A percentile compares a stretch with the other conserved stretches of the same genome.
phyloP scores from a whole-genome alignment of 2,329 filamentous ascomycete species.

The Phialophora verrucosa region DNA sequence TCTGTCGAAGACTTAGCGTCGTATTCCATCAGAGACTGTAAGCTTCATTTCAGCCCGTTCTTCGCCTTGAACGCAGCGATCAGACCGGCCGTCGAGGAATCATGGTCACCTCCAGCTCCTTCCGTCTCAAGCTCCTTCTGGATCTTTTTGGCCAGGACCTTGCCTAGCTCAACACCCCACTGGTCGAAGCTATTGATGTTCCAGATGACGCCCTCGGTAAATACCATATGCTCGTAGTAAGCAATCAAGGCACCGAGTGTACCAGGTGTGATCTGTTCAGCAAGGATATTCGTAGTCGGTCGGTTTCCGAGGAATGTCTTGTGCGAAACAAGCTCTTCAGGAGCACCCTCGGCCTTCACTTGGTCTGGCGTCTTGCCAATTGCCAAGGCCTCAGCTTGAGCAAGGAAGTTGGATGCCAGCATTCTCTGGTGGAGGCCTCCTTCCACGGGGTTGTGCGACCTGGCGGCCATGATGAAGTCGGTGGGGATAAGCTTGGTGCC shows the following conservation, averaged over 20 bases:
- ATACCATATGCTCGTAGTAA: constrained; percentile 99
- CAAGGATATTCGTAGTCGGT: constrained; percentile 92
- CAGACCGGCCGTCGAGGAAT: constrained; percentile 84
- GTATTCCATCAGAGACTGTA: not conserved
- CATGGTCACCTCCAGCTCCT: constrained; percentile 74
- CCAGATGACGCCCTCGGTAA: constrained; percentile 97
- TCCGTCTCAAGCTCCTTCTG: constrained; percentile 79
- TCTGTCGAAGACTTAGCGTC: not conserved
- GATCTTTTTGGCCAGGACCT: constrained; percentile 92
- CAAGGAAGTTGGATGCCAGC: constrained; percentile 59
- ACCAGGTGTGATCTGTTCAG: constrained; percentile 89
- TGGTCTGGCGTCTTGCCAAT: constrained; percentile 56
- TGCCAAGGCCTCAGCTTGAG: constrained; percentile 61
- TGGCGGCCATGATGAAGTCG: constrained; percentile 94
- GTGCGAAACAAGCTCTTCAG: constrained; percentile 76
- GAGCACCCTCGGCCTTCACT: constrained; percentile 55
- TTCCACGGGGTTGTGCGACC: constrained; percentile 95
- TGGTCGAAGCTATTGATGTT: constrained; percentile 99
- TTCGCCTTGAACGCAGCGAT: constrained; percentile 92
- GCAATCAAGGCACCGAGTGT: constrained; percentile 94
- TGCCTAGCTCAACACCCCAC: constrained; percentile 98
- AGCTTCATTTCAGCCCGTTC: constrained; percentile 49
- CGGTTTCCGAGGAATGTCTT: constrained; percentile 99
- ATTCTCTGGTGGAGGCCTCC: constrained; percentile 87
- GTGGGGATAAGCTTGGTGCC: constrained; percentile 98